Base-by-base conservation (phyloP, 2,329 filamentous ascomycete species). In the Cordyceps farinosa region DNA sequence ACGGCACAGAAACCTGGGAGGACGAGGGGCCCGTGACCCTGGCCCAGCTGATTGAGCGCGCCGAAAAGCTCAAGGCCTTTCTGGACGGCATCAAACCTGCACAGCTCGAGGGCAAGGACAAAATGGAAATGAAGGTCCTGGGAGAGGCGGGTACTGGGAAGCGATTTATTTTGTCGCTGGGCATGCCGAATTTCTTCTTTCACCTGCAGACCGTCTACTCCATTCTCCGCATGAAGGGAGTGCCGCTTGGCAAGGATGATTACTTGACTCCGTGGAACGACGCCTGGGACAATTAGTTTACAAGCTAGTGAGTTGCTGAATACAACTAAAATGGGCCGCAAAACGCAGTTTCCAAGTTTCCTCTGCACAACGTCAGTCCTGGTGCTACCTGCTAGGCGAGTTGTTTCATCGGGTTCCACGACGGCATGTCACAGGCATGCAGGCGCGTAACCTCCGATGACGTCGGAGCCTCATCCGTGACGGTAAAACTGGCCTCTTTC, bases 171-270 rank as follows among this genome's bases (percentile, higher is more conserved):
- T 66, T 76, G 9, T 22, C 70, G 70, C 2, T 82, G 78, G 77
- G 74, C 3, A 64, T 87, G 45, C 84, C 85, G 13, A 87, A 88
- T 70, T 79, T 87, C 68, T 86, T 79, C 72, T 89, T 89, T 70
- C 87, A 89, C 68, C 65, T 83, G 5, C 78, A 75, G 30, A 85
- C 79, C 6, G 80, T 82, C 7, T 88, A 89, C 71, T 76, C 71
- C 2, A 82, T 89, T 55, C 69, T 88, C 68, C 56, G 34, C 5
- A 76, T 75, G 53, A 78, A 82, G 71, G 86, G 85, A 0, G 82
- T 87, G 15, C 78, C 78, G 1, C 29, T 89, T 36, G 85, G 85
- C 11, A 88, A 88, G 78, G 44, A 66, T 27, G 84, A 87, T 67
- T 87, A 78, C 69, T 67, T 86, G 15, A 45, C 22, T 9, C 51